Evolutionary conservation across 2,329 filamentous ascomycete genomes (phyloP).

Genomic region (Verticillium longisporum): DNA sequence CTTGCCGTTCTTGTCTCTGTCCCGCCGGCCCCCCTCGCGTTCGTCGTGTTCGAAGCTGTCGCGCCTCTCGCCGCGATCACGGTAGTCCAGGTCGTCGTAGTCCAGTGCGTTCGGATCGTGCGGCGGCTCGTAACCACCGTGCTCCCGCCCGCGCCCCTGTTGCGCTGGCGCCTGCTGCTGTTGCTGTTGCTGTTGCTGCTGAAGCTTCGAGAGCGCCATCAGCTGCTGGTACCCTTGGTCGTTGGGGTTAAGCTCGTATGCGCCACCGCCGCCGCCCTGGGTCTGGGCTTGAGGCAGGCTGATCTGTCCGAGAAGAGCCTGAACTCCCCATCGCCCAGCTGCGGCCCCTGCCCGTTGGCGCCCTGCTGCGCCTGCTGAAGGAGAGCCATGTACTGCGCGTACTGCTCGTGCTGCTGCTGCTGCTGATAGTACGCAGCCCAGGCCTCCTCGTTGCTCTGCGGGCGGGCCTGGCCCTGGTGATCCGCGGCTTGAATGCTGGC

Average conservation of each 20-base stretch:
- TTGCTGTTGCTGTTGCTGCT: constrained; percentile 20
- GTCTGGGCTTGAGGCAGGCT: constrained; percentile 21
- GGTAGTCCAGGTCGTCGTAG: constrained; percentile 15
- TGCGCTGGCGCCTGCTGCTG: constrained; percentile 8
- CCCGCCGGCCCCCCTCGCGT: constrained; percentile 17
- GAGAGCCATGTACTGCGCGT: constrained; percentile 34
- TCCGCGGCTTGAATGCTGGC: constrained; percentile 2
- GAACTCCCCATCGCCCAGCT: constrained; percentile 28
- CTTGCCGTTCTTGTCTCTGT: constrained; percentile 21
- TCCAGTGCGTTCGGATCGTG: constrained; percentile 11
- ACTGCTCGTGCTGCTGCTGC: constrained; percentile 22
- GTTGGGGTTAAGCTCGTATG: constrained; percentile 25
- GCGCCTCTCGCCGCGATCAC: constrained; percentile 9
- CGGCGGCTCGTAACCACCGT: constrained; percentile 11
- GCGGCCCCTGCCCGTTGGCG: constrained; percentile 16
- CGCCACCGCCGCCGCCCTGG: constrained; percentile 8
- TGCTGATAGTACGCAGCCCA: constrained; percentile 21
- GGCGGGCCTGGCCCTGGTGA: constrained; percentile 3
- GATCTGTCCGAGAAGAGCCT: constrained; percentile 36
- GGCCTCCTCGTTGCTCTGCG: constrained; percentile 14
- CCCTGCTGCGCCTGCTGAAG: constrained; percentile 29
- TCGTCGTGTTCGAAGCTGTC: constrained; percentile 26
- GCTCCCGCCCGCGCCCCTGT: background rate
- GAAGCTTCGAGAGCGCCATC: constrained; percentile 29
- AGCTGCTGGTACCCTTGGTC: constrained; percentile 33